These are phyloP conservation scores for Cerioporus squamosus DNA, from an alignment of 1,284 basidiomycete species.

Conservation along the genomic window DNA sequence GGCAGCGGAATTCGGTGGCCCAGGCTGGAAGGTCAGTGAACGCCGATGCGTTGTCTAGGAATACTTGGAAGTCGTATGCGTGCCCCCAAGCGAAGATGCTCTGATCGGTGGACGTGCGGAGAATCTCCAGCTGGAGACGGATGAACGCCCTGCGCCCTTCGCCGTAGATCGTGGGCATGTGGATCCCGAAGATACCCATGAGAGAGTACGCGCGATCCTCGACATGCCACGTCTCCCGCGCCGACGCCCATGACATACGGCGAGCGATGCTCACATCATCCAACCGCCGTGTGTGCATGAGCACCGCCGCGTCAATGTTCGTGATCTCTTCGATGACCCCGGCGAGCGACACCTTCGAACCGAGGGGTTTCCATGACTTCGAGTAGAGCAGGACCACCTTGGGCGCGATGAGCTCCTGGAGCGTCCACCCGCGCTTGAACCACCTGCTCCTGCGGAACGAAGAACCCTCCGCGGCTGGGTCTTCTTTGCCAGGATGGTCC, in stretches of 20 bases:
- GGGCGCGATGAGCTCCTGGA: slow-evolving; percentile 11
- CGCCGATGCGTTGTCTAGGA: neutral
- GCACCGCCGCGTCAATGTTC: neutral
- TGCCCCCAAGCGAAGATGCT: slow-evolving; percentile 10
- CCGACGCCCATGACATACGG: slow-evolving; percentile 4
- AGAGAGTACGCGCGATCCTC: slow-evolving; percentile 12
- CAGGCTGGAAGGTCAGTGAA: neutral
- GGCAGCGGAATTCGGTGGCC: neutral
- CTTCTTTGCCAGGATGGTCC: neutral
- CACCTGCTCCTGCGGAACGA: slow-evolving; percentile 4
- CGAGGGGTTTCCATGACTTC: neutral
- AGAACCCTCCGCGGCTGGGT: neutral
- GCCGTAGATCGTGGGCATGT: slow-evolving; percentile 2
- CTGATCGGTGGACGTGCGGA: neutral
- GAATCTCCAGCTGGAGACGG: slow-evolving; percentile 7
- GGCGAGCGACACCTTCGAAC: neutral
- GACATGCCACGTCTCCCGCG: neutral
- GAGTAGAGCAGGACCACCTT: neutral
- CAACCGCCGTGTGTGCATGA: neutral
- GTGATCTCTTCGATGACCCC: neutral
- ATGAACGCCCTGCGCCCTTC: neutral
- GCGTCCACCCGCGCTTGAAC: slow-evolving; percentile 4
- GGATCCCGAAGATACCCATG: slow-evolving; percentile 7
- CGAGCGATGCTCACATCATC: slow-evolving; percentile 1
- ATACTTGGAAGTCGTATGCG: neutral